phyloP scores from a whole-genome alignment of 1,284 basidiomycete genomes.

The Leccinum subrobustum region DNA sequence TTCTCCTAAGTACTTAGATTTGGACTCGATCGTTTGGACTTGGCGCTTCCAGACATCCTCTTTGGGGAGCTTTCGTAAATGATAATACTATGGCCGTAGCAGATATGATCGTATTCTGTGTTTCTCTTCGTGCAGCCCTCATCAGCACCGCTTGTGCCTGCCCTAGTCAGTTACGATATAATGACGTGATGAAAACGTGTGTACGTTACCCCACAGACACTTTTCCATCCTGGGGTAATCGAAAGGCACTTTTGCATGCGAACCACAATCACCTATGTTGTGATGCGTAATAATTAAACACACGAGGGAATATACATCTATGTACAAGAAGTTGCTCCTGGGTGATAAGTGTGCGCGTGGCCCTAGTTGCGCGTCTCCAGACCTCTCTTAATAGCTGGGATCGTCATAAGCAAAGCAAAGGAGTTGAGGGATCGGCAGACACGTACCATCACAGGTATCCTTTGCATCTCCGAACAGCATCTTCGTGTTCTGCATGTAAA shows the following conservation, averaged over 20 bases:
- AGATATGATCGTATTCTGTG: conserved; percentile 15
- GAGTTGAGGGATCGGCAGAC: neutral
- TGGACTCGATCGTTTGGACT: conserved; percentile 27
- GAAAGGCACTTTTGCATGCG: neutral
- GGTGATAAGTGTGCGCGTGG: neutral
- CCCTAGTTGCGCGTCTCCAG: conserved; percentile 42
- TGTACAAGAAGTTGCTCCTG: conserved; percentile 3
- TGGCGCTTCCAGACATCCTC: conserved; percentile 13
- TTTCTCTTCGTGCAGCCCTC: conserved; percentile 1
- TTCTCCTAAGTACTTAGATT: conserved; percentile 21
- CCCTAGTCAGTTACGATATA: conserved; percentile 26
- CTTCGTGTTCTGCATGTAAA: conserved; percentile 84
- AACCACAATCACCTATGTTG: neutral
- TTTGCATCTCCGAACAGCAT: conserved; percentile 91
- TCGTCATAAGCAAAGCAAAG: conserved; percentile 12
- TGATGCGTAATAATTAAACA: conserved; percentile 10
- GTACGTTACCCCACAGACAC: conserved; percentile 1
- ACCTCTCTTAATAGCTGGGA: conserved; percentile 51
- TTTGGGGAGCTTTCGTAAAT: conserved; percentile 18
- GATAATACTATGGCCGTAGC: conserved; percentile 15
- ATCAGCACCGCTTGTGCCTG: conserved; percentile 1
- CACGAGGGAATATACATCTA: conserved; percentile 22
- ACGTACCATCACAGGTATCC: conserved; percentile 77
- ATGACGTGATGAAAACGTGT: conserved; percentile 26
- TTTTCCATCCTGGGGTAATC: conserved; percentile 3